Evolutionary conservation across 2,329 filamentous ascomycete species (phyloP), one percentile per base, ranked within the genome.

Genomic region (Venturiaceae sp.): DNA sequence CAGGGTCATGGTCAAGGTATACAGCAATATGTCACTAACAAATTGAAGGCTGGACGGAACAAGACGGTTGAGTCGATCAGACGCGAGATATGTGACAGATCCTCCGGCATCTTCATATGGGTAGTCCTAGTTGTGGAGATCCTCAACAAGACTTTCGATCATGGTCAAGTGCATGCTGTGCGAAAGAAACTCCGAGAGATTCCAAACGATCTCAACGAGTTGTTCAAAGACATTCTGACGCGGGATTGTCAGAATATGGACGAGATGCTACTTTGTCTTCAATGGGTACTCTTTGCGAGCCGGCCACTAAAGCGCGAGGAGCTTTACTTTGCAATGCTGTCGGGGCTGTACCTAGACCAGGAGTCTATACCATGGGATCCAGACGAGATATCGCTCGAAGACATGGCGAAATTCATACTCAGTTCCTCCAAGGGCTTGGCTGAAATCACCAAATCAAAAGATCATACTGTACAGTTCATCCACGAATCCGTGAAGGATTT

Each of bases 401-500:
- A n/a, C n/a, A n/a, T n/a, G n/a, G n/a, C n/a, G n/a, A n/a, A n/a
- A n/a, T n/a, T n/a, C n/a, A n/a, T n/a, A n/a, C n/a, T n/a, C n/a
- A n/a, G n/a, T n/a, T n/a, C n/a, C n/a, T n/a, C n/a, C n/a, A n/a
- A n/a, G n/a, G n/a, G n/a, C n/a, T n/a, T n/a, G n/a, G n/a, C n/a
- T n/a, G n/a, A n/a, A n/a, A n/a, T n/a, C n/a, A n/a, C n/a, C n/a
- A n/a, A n/a, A n/a, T n/a, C n/a, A n/a, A n/a, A n/a, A n/a, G n/a
- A n/a, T n/a, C n/a, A n/a, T n/a, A 75, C 72, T 0, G 75, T 81
- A 0, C 80, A 82, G 59, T 83, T 81, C 63, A 80, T 81, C 5
- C 78, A 81, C 39, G 76, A 80, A 61, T 79, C 78, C 0, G 76
- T 81, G 0, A 64, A 71, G 0, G 77, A 80, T 9, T 80, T 76